Evolutionary conservation across 768 basidiomycete genomes (phyloP).

Genomic region (Suillus discolor): DNA sequence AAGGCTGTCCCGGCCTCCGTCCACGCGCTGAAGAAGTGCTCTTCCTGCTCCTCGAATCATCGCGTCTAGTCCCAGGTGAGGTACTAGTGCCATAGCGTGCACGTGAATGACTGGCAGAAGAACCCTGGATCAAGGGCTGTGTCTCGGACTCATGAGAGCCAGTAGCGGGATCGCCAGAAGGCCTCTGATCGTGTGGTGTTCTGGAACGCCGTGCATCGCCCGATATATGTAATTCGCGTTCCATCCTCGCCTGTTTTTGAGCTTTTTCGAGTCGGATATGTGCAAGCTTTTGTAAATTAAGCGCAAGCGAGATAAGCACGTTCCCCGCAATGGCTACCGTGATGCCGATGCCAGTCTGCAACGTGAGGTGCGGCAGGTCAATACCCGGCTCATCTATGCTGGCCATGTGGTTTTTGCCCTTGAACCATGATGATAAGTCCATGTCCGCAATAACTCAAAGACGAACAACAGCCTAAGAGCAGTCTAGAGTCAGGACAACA

Average conservation of each 20-base stretch:
- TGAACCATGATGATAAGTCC: slow-evolving; percentile 15
- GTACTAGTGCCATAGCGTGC: slow-evolving; percentile 23
- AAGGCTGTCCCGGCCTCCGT: slow-evolving; percentile 18
- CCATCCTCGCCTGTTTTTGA: slow-evolving; percentile 23
- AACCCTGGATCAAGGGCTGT: slow-evolving; percentile 27
- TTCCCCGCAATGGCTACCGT: slow-evolving; percentile 83
- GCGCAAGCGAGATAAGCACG: slow-evolving; percentile 83
- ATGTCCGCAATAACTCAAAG: not conserved
- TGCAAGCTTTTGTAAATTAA: slow-evolving; percentile 93
- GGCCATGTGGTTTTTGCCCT: slow-evolving; percentile 7
- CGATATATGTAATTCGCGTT: slow-evolving; percentile 13
- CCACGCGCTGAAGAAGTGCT: slow-evolving; percentile 22
- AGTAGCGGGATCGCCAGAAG: not conserved
- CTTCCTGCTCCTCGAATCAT: slow-evolving; percentile 31
- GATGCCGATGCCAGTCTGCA: slow-evolving; percentile 73
- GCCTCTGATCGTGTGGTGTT: not conserved
- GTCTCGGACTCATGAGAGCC: slow-evolving; percentile 18
- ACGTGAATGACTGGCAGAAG: not conserved
- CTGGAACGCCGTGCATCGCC: not conserved
- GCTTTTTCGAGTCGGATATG: slow-evolving; percentile 66
- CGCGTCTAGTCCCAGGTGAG: slow-evolving; percentile 12
- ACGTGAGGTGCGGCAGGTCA: slow-evolving; percentile 56
- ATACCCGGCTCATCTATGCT: slow-evolving; percentile 28
- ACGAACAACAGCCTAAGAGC: not conserved
- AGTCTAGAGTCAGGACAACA: not conserved